Percentiles rank a stretch among this genome's conserved stretches.
Evolutionary conservation across 2,329 filamentous ascomycete species (phyloP).

Genomic region (Didymella glomerata): DNA sequence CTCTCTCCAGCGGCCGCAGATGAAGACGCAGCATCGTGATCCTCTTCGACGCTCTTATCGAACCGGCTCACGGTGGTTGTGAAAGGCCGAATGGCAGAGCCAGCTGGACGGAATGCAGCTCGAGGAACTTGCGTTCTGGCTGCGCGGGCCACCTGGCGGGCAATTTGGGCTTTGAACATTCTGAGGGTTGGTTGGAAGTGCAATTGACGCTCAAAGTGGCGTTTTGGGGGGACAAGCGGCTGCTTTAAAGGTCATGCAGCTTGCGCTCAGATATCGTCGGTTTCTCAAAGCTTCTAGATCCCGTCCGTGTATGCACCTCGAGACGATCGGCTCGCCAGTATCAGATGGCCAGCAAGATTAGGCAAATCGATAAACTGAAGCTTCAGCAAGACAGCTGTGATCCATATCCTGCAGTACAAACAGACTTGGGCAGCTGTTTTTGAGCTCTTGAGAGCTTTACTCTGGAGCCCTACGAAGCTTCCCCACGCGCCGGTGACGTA

Average conservation of each 20-base stretch:
- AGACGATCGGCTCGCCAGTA: constrained; percentile 23
- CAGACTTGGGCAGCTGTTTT: constrained; percentile 18
- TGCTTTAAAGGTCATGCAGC: constrained; percentile 21
- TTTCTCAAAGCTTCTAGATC: constrained; percentile 17
- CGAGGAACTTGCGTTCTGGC: constrained; percentile 41
- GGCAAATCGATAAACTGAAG: neutral
- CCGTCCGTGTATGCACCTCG: constrained; percentile 14
- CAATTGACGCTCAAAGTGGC: neutral
- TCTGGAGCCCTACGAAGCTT: constrained; percentile 25
- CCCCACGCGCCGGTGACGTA: constrained; percentile 41
- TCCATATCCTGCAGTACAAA: constrained; percentile 19
- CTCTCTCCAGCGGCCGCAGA: constrained; percentile 51
- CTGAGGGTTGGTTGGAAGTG: constrained; percentile 3
- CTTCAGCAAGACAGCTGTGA: neutral
- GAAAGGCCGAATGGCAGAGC: constrained; percentile 38
- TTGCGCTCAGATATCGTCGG: constrained; percentile 26
- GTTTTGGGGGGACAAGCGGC: constrained; percentile 1
- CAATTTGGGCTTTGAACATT: constrained; percentile 48
- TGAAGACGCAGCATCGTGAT: constrained; percentile 47
- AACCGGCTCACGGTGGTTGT: constrained; percentile 39
- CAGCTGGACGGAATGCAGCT: constrained; percentile 32
- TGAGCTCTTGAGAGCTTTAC: constrained; percentile 16
- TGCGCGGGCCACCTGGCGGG: constrained; percentile 43
- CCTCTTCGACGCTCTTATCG: constrained; percentile 39
- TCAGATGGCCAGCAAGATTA: constrained; percentile 15